Evolutionary conservation across 1,139 yeast genomes (phyloP).

Genomic region (Yamadazyma sp.): DNA sequence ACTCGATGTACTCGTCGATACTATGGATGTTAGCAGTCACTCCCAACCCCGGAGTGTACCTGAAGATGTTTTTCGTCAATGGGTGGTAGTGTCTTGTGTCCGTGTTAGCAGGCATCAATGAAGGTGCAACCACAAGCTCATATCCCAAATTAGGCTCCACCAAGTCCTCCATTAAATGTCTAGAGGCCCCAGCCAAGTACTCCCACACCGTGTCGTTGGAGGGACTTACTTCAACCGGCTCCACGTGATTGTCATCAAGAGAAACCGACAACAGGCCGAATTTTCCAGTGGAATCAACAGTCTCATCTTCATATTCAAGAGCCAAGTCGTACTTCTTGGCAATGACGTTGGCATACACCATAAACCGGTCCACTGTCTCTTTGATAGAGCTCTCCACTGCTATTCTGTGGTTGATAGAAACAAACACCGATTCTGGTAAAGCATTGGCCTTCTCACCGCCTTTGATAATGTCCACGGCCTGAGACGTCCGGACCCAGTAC

Average conservation of each 20-base stretch:
- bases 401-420: constrained; percentile 36
- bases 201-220: constrained; percentile 39
- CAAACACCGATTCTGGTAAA: constrained; percentile 36
- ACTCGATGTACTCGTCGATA: constrained; percentile 38
- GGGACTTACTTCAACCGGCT: constrained; percentile 42
- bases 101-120: constrained; percentile 76
- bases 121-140: constrained; percentile 60
- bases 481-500: constrained; percentile 36
- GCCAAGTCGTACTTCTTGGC: constrained; percentile 31
- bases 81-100: constrained; percentile 81
- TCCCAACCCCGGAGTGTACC: constrained; percentile 50
- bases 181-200: constrained; percentile 41
- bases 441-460: constrained; percentile 46
- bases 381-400: constrained; percentile 29
- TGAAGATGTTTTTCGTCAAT: constrained; percentile 68
- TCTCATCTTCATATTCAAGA: constrained; percentile 23
- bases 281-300: constrained; percentile 15
- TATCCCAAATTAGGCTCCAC: constrained; percentile 33
- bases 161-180: constrained; percentile 45
- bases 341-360: constrained; percentile 22
- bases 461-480: constrained; percentile 34
- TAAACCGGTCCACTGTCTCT: constrained; percentile 24
- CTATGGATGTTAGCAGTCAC: constrained; percentile 31
- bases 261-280: constrained; percentile 27
- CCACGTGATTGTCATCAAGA: constrained; percentile 17